Evolutionary conservation across 2,329 filamentous ascomycete species (phyloP).

Genomic region (Massarina eburnea): DNA sequence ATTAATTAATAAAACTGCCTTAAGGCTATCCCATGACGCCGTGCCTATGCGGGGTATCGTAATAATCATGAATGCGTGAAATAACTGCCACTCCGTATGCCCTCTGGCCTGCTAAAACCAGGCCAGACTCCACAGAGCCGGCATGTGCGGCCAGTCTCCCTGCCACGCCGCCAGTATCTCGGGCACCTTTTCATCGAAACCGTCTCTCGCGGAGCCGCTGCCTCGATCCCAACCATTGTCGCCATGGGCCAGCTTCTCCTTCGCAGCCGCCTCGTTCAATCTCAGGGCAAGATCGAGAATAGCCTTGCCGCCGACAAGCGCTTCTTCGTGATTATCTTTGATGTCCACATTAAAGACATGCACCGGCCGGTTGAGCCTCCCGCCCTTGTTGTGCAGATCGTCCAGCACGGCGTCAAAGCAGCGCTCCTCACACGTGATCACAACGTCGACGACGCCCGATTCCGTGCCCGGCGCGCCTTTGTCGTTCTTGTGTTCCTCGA

Average conservation of each 20-base stretch:
- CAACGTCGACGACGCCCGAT: slow-evolving; percentile 85
- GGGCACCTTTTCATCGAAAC: slow-evolving; percentile 91
- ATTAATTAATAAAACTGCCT: slow-evolving; percentile 6
- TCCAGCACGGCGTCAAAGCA: slow-evolving; percentile 99
- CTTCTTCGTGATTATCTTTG: slow-evolving; percentile 97
- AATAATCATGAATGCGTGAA: slow-evolving; percentile 5
- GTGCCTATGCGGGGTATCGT: slow-evolving; percentile 11
- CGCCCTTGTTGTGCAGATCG: slow-evolving; percentile 82
- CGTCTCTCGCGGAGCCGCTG: slow-evolving; percentile 59
- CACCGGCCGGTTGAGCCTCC: slow-evolving; percentile 85
- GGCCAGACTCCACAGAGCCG: slow-evolving; percentile 89
- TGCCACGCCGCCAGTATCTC: slow-evolving; percentile 93
- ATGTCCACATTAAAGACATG: slow-evolving; percentile 99
- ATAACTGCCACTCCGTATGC: neutral
- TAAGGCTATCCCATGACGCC: slow-evolving; percentile 4
- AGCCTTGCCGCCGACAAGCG: slow-evolving; percentile 82
- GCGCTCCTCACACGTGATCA: slow-evolving; percentile 95
- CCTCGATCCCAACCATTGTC: slow-evolving; percentile 68
- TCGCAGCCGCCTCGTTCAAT: slow-evolving; percentile 75
- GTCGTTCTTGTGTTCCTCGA: slow-evolving; percentile 71
- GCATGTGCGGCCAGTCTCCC: slow-evolving; percentile 88
- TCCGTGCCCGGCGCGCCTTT: slow-evolving; percentile 81
- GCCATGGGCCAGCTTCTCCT: slow-evolving; percentile 72
- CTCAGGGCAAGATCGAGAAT: slow-evolving; percentile 89
- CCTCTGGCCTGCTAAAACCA: slow-evolving; percentile 67